Percentiles rank a stretch among this genome's conserved stretches.
These are phyloP conservation scores for Leonotis leonurus DNA, from an alignment of 257 asterid species.

Conservation along the genomic window DNA sequence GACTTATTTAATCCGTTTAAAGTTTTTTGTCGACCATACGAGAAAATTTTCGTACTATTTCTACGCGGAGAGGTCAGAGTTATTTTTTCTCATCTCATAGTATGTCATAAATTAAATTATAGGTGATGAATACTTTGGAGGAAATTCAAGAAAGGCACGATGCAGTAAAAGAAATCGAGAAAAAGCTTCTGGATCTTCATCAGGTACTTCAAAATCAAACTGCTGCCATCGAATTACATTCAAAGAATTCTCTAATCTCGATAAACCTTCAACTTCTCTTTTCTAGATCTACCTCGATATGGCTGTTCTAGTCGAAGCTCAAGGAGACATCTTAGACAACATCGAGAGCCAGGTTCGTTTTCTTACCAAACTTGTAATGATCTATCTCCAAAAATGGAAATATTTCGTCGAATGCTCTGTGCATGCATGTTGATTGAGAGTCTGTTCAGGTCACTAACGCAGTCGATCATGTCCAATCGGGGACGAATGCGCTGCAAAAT, in stretches of 20 bases:
- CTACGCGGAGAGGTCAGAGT: background rate
- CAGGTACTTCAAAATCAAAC: conserved; percentile 36
- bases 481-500: conserved; percentile 52
- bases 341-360: conserved; percentile 68
- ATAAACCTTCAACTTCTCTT: background rate
- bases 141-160: conserved; percentile 94
- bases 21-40: background rate
- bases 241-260: background rate
- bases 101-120: background rate
- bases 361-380: background rate
- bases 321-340: conserved; percentile 78
- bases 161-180: conserved; percentile 79
- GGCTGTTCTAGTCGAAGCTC: conserved; percentile 83
- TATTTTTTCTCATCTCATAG: background rate
- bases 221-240: background rate
- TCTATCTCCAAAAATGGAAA: background rate
- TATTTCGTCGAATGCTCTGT: too few species aligned
- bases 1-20: background rate
- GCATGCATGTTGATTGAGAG: too few species aligned
- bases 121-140: conserved; percentile 68
- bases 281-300: conserved; percentile 68
- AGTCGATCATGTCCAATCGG: conserved; percentile 62
- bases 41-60: background rate
- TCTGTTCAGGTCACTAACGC: conserved; percentile 53
- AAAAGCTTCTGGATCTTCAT: conserved; percentile 73